Conservation (phyloP, 228 moss, liverwort and hornwort genomes). For the Sphagnum fallax region DNA sequence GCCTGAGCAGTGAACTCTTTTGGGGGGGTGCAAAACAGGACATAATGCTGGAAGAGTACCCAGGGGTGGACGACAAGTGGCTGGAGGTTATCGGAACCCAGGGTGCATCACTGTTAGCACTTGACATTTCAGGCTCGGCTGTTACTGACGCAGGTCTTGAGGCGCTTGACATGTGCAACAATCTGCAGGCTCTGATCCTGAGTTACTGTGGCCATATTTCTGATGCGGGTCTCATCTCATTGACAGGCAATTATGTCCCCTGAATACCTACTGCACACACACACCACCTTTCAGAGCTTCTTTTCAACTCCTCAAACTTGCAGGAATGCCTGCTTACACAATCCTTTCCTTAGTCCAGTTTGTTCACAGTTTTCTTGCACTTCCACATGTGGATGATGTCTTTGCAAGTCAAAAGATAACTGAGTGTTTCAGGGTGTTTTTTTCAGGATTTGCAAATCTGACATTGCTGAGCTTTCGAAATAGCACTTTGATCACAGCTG, state of each 20-base stretch:
- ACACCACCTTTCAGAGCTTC: too few relatives aligned
- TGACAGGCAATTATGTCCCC: slow-evolving; percentile 47
- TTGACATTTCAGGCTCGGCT: slow-evolving; percentile 73
- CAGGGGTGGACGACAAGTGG: slow-evolving; percentile 73
- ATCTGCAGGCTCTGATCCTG: slow-evolving; percentile 59
- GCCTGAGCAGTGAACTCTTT: too few relatives aligned
- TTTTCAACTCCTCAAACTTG: too few relatives aligned
- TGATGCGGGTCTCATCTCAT: slow-evolving; percentile 52
- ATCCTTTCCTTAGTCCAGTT: not conserved
- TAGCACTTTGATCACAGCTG: slow-evolving; percentile 65
- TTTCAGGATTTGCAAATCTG: slow-evolving; percentile 60
- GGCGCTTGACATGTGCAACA: slow-evolving; percentile 51
- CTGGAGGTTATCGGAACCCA: slow-evolving; percentile 85
- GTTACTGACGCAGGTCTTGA: slow-evolving; percentile 77
- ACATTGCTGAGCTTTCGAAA: slow-evolving; percentile 67
- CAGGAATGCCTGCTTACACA: not conserved
- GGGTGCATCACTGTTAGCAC: slow-evolving; percentile 71
- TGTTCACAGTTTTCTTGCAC: not conserved
- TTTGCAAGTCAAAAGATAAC: not conserved
- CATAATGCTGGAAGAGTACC: slow-evolving; percentile 58
- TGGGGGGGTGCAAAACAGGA: slow-evolving; percentile 30
- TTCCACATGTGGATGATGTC: not conserved
- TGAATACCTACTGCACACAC: slow-evolving; percentile 2
- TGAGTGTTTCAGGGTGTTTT: not conserved
- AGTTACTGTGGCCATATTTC: slow-evolving; percentile 77